A percentile compares a stretch with the other conserved stretches of the same genome.
phyloP scores from a whole-genome alignment of 805 yeast species.

The Priceomyces medius region DNA sequence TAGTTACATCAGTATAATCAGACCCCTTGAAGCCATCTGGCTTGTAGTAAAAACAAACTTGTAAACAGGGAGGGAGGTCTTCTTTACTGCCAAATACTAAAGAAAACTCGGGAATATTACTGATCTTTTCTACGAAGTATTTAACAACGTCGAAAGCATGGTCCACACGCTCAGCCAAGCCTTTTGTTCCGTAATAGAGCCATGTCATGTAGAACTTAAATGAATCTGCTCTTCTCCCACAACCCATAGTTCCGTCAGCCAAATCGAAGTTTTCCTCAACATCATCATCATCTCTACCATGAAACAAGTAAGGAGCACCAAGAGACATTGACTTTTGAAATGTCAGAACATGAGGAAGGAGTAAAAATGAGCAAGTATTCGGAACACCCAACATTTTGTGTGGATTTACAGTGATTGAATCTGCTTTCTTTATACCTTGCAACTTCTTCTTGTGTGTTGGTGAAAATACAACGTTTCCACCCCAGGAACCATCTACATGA shows the following conservation, averaged over 20 bases:
- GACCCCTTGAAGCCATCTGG: constrained; percentile 35
- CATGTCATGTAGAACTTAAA: constrained; percentile 76
- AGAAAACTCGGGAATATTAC: constrained; percentile 43
- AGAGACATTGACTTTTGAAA: constrained; percentile 75
- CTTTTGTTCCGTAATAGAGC: constrained; percentile 73
- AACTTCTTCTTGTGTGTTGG: constrained; percentile 43
- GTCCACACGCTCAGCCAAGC: constrained; percentile 65
- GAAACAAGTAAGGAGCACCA: constrained; percentile 79
- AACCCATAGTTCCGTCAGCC: constrained; percentile 90
- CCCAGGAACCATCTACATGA: constrained; percentile 91
- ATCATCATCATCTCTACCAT: constrained; percentile 46
- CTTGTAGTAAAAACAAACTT: constrained; percentile 76
- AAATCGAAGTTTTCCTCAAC: constrained; percentile 62
- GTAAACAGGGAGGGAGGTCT: constrained; percentile 71
- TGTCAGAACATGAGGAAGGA: constrained; percentile 63
- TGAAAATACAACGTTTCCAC: constrained; percentile 79
- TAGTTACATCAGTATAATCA: constrained; percentile 54
- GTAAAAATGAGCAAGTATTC: constrained; percentile 67
- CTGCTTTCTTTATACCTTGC: constrained; percentile 62
- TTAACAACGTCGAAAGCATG: constrained; percentile 67
- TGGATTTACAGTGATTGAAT: constrained; percentile 79
- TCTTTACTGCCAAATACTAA: constrained; percentile 46
- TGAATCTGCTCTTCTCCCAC: constrained; percentile 84
- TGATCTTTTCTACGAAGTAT: constrained; percentile 54
- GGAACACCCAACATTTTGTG: constrained; percentile 92